Evolutionary conservation across 2,329 filamentous ascomycete species (phyloP), one percentile per base, ranked within the genome.

Genomic region (Leptodontidium sp.): DNA sequence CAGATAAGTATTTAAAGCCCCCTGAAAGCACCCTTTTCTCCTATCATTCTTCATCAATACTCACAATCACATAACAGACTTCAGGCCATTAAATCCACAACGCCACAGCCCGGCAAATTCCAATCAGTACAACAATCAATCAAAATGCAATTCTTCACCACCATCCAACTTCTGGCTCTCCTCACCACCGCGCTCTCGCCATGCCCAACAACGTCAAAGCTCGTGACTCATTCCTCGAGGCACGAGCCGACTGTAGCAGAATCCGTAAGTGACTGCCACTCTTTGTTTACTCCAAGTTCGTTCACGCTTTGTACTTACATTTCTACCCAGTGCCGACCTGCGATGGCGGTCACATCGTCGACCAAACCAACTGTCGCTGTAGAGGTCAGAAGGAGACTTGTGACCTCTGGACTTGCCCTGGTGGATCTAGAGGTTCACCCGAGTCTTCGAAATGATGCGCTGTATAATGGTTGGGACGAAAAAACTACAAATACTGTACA

Each of bases 71-170:
- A 53, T 5, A 15, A n/a, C 24, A 53, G 4, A 32, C 12, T 15
- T 5, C 35, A 40, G 43, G 9, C 35, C 17, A 40, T 24, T 26
- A 29, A 52, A 15, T 24, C 1, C 21, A 45, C 4, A 14, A 7
- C 47, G 8, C 24, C 45, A 49, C 7, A 49, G n/a, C 43, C 43
- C 17, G 12, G 11, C n/a, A 49, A 8, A 15, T n/a, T n/a, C 7
- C n/a, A 49, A 5, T 12, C n/a, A 38, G 2, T 29, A 57, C 49
- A 52, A 12, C 32, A 43, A 50, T 12, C 17, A 45, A 17, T 21
- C 65, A 70, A 47, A 53, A 70, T 70, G 68, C 61, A 70, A 52
- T 70, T 70, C 68, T 45, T 67, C 40, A 61, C 61, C 26, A 55
- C 65, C 5, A 38, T 67, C 55, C 55, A 57, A 55, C 14, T 70